phyloP scores from a whole-genome alignment of 2,329 filamentous ascomycete genomes.

The Penicillium decumbens region DNA sequence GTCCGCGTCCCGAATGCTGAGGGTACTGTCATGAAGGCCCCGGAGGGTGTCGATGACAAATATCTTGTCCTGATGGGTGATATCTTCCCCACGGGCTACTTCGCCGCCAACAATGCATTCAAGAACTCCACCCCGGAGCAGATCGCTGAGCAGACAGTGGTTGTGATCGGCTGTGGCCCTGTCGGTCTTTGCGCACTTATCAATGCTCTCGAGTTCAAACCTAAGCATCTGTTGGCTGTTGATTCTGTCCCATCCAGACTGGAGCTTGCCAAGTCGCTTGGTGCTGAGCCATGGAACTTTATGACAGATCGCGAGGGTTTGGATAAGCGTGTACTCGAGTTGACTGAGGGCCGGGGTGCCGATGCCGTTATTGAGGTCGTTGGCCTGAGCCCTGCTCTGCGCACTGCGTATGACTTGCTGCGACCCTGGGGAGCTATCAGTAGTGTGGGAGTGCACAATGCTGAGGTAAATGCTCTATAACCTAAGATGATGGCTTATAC shows the following conservation, averaged over 20 bases:
- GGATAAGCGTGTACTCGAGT: constrained; percentile 64
- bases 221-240: constrained; percentile 71
- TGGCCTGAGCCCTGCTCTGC: constrained; percentile 63
- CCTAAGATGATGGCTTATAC: neutral
- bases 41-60: constrained; percentile 65
- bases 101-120: constrained; percentile 75
- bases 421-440: constrained; percentile 69
- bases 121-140: constrained; percentile 55
- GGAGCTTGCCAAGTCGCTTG: constrained; percentile 65
- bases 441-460: constrained; percentile 72
- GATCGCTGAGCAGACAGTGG: constrained; percentile 63
- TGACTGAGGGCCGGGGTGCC: constrained; percentile 74
- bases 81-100: constrained; percentile 82
- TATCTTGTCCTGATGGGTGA: constrained; percentile 84
- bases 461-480: constrained; percentile 51
- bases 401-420: constrained; percentile 65
- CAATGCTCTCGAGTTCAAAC: constrained; percentile 69
- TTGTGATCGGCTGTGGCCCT: constrained; percentile 79
- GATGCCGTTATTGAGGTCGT: constrained; percentile 81
- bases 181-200: constrained; percentile 81
- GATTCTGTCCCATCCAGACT: constrained; percentile 73
- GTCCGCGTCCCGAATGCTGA: constrained; percentile 76
- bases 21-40: constrained; percentile 70
- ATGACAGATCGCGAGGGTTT: constrained; percentile 61
- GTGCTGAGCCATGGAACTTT: constrained; percentile 81